A percentile compares a stretch with the other conserved stretches of the same genome.
These are phyloP conservation scores for Boehmeria nivea DNA, from an alignment of 306 rosid genomes.

Conservation along the genomic window DNA sequence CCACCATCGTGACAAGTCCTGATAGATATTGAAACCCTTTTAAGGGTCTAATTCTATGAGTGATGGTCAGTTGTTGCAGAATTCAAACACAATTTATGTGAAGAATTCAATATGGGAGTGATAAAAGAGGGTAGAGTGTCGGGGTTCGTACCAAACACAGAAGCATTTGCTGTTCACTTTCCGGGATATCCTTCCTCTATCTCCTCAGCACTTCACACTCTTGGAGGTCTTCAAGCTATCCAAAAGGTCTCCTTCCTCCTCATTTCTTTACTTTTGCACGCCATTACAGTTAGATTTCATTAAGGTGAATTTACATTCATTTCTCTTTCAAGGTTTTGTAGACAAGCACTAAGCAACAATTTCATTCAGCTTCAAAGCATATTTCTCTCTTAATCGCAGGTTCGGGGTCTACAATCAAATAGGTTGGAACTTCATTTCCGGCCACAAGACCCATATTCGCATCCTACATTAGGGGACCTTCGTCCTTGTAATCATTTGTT, in stretches of 20 bases:
- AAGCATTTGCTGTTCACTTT: constrained; percentile 54
- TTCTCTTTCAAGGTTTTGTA: no score
- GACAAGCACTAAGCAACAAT: no score
- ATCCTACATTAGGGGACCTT: constrained; percentile 78
- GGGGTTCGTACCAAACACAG: constrained; percentile 48
- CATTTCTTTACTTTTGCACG: not conserved
- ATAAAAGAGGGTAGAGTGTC: constrained; percentile 54
- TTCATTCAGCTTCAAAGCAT: no score
- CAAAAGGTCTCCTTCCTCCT: constrained; percentile 38
- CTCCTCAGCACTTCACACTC: constrained; percentile 52
- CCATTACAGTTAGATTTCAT: no score
- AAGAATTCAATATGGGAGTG: constrained; percentile 41
- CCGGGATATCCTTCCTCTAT: constrained; percentile 73
- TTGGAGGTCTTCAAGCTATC: constrained; percentile 63
- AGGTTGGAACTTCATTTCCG: constrained; percentile 79
- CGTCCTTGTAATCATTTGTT: constrained; percentile 56
- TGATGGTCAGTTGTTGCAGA: no score
- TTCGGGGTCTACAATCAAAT: constrained; percentile 45
- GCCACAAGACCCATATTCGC: constrained; percentile 77
- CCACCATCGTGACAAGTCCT: no score
- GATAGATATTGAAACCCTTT: no score
- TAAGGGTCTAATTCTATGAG: no score
- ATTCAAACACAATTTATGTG: no score
- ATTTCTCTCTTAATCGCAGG: constrained; percentile 33
- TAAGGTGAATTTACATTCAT: no score